phyloP scores from a whole-genome alignment of 1,284 basidiomycete species.

The Trametes sp. region DNA sequence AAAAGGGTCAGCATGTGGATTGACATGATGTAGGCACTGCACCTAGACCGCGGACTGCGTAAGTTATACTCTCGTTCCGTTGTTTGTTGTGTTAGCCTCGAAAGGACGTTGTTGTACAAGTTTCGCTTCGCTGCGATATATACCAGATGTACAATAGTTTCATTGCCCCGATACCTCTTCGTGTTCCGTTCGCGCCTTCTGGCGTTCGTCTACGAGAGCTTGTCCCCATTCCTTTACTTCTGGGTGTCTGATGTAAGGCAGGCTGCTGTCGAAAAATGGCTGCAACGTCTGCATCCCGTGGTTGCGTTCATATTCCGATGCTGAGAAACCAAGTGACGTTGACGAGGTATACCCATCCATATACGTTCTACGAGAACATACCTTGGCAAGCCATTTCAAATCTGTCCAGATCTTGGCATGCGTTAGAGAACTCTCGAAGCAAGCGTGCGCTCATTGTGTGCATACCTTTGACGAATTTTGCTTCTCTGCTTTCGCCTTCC shows the following conservation, averaged over 20 bases:
- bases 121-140: not conserved
- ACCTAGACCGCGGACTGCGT: not conserved
- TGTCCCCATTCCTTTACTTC: slow-evolving; percentile 82
- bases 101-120: not conserved
- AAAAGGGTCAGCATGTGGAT: slow-evolving; percentile 23
- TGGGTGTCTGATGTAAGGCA: slow-evolving; percentile 77
- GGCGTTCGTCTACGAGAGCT: slow-evolving; percentile 66
- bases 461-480: slow-evolving; percentile 90
- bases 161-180: not conserved
- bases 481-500: slow-evolving; percentile 80
- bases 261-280: slow-evolving; percentile 77
- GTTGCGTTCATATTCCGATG: slow-evolving; percentile 74
- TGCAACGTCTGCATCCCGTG: slow-evolving; percentile 60
- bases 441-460: slow-evolving; percentile 5
- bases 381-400: slow-evolving; percentile 93
- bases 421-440: not conserved
- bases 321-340: slow-evolving; percentile 35
- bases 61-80: not conserved
- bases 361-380: slow-evolving; percentile 32
- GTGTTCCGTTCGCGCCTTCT: not conserved
- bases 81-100: not conserved
- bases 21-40: slow-evolving; percentile 1
- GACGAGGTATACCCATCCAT: not conserved
- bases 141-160: not conserved
- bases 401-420: slow-evolving; percentile 80